Percentiles rank a stretch among this genome's conserved stretches.
Conservation (phyloP, 352 stramenopile genomes). For the Thraustochytrium sp. region DNA sequence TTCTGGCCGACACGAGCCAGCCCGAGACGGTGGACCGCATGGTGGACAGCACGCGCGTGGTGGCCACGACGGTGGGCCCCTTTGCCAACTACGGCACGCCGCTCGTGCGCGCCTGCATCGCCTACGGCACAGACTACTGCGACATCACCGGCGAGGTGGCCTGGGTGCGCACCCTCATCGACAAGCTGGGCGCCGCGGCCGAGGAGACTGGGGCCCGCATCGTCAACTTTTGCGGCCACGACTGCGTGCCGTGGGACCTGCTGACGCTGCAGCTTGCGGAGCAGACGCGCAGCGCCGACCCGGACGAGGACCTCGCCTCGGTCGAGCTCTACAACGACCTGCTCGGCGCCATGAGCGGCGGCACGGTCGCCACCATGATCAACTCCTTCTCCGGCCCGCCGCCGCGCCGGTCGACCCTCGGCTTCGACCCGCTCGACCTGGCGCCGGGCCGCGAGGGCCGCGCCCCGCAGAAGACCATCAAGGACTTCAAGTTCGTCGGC, state of each 20-base stretch:
- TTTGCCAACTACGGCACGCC: slow-evolving; percentile 73
- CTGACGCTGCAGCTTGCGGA: slow-evolving; percentile 63
- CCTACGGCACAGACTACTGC: slow-evolving; percentile 78
- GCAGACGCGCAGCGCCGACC: neutral
- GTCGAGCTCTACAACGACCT: neutral
- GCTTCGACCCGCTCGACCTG: slow-evolving; percentile 47
- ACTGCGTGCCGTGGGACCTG: slow-evolving; percentile 56
- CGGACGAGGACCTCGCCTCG: neutral
- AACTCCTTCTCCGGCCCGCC: neutral
- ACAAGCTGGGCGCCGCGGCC: slow-evolving; percentile 57
- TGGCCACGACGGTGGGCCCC: slow-evolving; percentile 74
- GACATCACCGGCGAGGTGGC: slow-evolving; percentile 80
- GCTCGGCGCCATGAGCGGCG: slow-evolving; percentile 44
- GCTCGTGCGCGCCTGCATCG: slow-evolving; percentile 73
- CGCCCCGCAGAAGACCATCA: slow-evolving; percentile 36
- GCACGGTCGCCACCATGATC: slow-evolving; percentile 56
- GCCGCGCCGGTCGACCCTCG: neutral
- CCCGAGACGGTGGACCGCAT: slow-evolving; percentile 61
- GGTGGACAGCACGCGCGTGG: slow-evolving; percentile 64
- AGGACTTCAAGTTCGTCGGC: slow-evolving; percentile 41
- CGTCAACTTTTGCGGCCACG: slow-evolving; percentile 76
- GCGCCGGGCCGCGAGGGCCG: neutral
- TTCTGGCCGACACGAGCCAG: slow-evolving; percentile 61
- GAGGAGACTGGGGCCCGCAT: slow-evolving; percentile 64
- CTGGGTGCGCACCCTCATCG: slow-evolving; percentile 75